Conservation (phyloP, 345 rosid species). For the Punica granatum region DNA sequence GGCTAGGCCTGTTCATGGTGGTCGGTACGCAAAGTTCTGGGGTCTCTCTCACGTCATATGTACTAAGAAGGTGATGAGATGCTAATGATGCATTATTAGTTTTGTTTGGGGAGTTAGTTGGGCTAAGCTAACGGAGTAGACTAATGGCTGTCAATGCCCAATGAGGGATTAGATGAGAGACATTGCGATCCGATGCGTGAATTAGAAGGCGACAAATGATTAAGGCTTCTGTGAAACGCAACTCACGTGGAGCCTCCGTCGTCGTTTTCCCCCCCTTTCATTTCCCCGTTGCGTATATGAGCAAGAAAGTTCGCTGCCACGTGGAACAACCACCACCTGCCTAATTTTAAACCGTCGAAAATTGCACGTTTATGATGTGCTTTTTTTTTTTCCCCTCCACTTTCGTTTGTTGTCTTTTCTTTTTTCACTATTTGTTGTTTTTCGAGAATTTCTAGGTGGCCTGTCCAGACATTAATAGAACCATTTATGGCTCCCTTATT, state of each 20-base stretch:
- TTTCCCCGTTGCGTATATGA: neutral
- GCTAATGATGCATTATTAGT: neutral
- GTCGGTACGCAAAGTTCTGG: neutral
- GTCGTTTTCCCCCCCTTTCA: neutral
- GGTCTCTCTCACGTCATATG: neutral
- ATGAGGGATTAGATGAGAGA: neutral
- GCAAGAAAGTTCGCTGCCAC: conserved; percentile 1
- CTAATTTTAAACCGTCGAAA: neutral
- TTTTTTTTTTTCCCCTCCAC: neutral
- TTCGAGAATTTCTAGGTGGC: neutral
- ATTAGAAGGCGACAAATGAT: neutral
- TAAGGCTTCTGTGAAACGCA: conserved; percentile 5
- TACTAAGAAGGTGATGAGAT: neutral
- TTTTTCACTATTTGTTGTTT: neutral
- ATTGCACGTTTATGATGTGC: neutral
- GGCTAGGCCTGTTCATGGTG: no score
- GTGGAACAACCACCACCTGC: neutral
- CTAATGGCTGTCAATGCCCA: neutral
- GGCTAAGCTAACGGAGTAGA: conserved; percentile 5
- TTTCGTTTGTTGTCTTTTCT: neutral
- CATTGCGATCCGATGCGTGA: conserved; percentile 1
- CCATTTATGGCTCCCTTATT: neutral
- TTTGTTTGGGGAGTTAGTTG: neutral
- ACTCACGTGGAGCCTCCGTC: neutral
- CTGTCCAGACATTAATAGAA: neutral